A percentile compares a stretch with the other conserved stretches of the same genome.
These are phyloP conservation scores for Spongiforma sp. DNA, from an alignment of 1,284 basidiomycete species.

Conservation along the genomic window DNA sequence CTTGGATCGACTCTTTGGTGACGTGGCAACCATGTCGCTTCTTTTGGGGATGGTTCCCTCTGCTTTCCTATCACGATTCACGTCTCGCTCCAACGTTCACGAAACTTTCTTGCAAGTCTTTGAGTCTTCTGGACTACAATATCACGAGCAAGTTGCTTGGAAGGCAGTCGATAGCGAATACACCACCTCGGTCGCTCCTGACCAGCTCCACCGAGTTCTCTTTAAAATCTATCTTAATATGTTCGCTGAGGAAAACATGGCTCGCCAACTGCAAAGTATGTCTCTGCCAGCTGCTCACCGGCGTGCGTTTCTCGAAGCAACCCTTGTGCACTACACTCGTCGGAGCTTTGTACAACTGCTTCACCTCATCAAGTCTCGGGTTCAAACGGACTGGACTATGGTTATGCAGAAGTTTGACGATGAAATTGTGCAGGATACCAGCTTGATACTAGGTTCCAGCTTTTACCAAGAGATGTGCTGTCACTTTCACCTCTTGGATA, in stretches of 20 bases:
- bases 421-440: conserved; percentile 33
- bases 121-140: conserved; percentile 33
- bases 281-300: neutral
- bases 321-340: conserved; percentile 45
- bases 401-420: conserved; percentile 38
- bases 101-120: conserved; percentile 34
- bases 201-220: conserved; percentile 45
- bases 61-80: conserved; percentile 47
- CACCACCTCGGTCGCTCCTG: conserved; percentile 31
- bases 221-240: conserved; percentile 51
- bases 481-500: conserved; percentile 43
- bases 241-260: conserved; percentile 40
- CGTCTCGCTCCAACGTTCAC: conserved; percentile 46
- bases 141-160: conserved; percentile 51
- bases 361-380: conserved; percentile 39
- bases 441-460: conserved; percentile 37
- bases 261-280: conserved; percentile 2
- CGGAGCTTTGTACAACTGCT: conserved; percentile 49
- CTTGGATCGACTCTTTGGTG: conserved; percentile 39
- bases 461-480: conserved; percentile 48
- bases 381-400: conserved; percentile 40
- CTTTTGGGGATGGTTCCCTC: conserved; percentile 50
- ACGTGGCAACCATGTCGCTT: conserved; percentile 44
- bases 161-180: conserved; percentile 28
- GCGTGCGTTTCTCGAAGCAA: neutral